Evolutionary conservation across 768 basidiomycete species (phyloP), one percentile per base, ranked within the genome.

Genomic region (Boletus fagicola): DNA sequence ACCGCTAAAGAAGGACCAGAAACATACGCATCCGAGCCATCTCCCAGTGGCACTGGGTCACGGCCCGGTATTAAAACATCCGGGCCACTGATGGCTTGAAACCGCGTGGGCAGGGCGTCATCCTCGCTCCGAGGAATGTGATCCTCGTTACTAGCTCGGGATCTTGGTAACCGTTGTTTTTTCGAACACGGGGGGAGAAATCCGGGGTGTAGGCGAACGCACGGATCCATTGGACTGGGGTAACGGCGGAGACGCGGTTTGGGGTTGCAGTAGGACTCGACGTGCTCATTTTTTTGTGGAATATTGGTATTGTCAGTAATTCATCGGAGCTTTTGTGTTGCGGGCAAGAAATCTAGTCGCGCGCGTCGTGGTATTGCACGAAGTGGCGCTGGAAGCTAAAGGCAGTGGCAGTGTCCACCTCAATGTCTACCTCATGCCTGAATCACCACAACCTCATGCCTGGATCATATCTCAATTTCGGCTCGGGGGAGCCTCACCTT

Each of bases 151-250:
- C 26, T 18, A 2, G 26, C 5, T 20, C 40, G 40, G 36, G 5
- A 22, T 22, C 11, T 22, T 8, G 40, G 40, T 1, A 12, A 5
- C 40, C 10, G 9, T 40, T 11, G n/a, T 40, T 40, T 36, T 43
- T 15, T 36, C 24, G 46, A 40, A 4, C 40, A 18, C 11, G 47
- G 28, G 36, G 43, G 13, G 57, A 35, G 2, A 8, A 38, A 10
- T 59, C 46, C 11, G 68, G 68, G 20, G 59, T 59, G 36, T 67
- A 58, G 35, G 62, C 55, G 22, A 67, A 69, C 9, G 57, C 35
- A 16, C 7, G 53, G 20, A 51, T 47, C 68, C 56, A 54, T 40
- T 57, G 55, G 28, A 47, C 39, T 3, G 63, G 52, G 20, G 42
- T 9, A n/a, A 20, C 40, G n/a, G n/a, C 5, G 15, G 40, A 40